These are phyloP conservation scores for Artemisia argyi DNA, from an alignment of 129 eudicot genomes.

Conservation along the genomic window DNA sequence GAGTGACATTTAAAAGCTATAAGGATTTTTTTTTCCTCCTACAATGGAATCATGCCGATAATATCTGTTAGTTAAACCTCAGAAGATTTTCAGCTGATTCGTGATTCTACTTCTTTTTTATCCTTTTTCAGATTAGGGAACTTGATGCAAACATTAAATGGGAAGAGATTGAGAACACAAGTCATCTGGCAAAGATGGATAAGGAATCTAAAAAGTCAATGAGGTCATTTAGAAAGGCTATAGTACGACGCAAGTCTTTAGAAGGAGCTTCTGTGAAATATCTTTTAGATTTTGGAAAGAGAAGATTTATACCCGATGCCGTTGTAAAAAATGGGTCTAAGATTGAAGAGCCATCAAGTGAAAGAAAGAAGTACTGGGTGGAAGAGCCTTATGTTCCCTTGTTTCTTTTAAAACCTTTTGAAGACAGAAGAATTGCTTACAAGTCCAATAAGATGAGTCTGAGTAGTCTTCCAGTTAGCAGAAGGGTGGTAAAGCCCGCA, in stretches of 20 bases:
- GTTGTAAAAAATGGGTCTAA: conserved; percentile 63
- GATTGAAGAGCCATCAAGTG: conserved; percentile 67
- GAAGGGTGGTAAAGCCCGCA: conserved; percentile 32
- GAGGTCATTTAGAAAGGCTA: conserved; percentile 78
- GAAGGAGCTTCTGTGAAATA: conserved; percentile 63
- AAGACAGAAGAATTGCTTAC: conserved; percentile 71
- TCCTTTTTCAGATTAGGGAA: conserved; percentile 67
- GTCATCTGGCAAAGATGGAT: conserved; percentile 52
- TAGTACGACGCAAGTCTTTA: conserved; percentile 62
- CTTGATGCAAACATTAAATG: conserved; percentile 81
- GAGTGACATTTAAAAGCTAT: not conserved
- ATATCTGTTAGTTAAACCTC: not conserved
- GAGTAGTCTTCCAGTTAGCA: conserved; percentile 35
- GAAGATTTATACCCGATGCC: conserved; percentile 82
- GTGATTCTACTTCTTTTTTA: not conserved
- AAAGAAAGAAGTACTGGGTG: conserved; percentile 86
- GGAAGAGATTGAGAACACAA: conserved; percentile 79
- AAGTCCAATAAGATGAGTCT: conserved; percentile 48
- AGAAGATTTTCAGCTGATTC: conserved; percentile 6
- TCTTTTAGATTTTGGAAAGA: conserved; percentile 94
- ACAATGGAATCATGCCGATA: conserved; percentile 5
- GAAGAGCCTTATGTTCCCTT: conserved; percentile 80
- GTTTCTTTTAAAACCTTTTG: conserved; percentile 75
- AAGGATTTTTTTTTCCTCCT: too few relatives aligned
- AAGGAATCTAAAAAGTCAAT: conserved; percentile 63